Evolutionary conservation across 1,139 yeast species (phyloP).

Genomic region (Candida albicans): DNA sequence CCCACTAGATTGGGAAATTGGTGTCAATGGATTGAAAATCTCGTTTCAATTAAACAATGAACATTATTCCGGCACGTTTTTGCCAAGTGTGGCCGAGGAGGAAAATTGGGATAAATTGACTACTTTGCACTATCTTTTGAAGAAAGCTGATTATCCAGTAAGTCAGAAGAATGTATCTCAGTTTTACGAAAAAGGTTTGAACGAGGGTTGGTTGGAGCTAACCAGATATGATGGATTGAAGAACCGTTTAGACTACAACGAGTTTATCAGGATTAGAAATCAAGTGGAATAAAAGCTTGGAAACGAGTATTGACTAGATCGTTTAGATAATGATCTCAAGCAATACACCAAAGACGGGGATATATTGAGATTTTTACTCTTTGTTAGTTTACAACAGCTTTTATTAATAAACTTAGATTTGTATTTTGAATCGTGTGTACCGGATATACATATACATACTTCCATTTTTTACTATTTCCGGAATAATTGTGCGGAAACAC

Average conservation of each 20-base stretch:
- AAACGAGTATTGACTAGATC: background rate
- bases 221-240: constrained; percentile 44
- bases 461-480: constrained; percentile 5
- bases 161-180: constrained; percentile 18
- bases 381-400: too few species aligned
- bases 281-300: background rate
- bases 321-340: too few species aligned
- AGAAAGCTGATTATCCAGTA: constrained; percentile 58
- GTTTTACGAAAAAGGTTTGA: constrained; percentile 32
- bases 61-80: constrained; percentile 68
- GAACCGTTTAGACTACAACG: constrained; percentile 26
- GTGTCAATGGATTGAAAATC: constrained; percentile 77
- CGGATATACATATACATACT: background rate
- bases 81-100: constrained; percentile 90
- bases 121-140: constrained; percentile 68
- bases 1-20: constrained; percentile 75
- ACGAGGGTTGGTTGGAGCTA: constrained; percentile 37
- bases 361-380: too few species aligned
- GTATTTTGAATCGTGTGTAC: background rate
- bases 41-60: constrained; percentile 38
- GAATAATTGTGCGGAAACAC: constrained; percentile 1
- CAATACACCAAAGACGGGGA: too few species aligned
- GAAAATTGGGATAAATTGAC: constrained; percentile 78
- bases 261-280: constrained; percentile 20
- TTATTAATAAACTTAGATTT: too few species aligned